Evolutionary conservation across 139 green algal species (phyloP).

Genomic region (Desmodesmus armatus): DNA sequence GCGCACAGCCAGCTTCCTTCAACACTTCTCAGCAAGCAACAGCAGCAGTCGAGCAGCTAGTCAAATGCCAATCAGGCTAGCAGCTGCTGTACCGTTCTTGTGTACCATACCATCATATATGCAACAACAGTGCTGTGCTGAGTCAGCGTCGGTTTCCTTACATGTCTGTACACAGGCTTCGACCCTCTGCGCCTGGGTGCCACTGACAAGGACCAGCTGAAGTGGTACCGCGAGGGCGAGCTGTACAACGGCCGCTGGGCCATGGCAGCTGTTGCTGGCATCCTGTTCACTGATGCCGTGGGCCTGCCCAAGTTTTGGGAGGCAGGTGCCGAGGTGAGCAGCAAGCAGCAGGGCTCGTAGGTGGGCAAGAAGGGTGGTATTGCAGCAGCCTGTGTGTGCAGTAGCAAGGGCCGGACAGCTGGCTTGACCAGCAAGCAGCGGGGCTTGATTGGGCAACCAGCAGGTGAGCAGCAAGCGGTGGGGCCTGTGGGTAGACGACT

Average conservation of each 20-base stretch:
- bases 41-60: background rate
- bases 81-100: background rate
- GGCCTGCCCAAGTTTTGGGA: constrained; percentile 84
- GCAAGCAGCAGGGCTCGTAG: constrained; percentile 32
- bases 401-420: too few species aligned
- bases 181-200: constrained; percentile 78
- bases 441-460: too few species aligned
- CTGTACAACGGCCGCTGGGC: constrained; percentile 92
- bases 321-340: constrained; percentile 75
- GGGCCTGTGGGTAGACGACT: too few species aligned
- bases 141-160: background rate
- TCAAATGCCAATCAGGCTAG: background rate
- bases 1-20: too few species aligned
- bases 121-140: background rate
- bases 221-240: constrained; percentile 87
- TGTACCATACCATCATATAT: background rate
- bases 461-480: too few species aligned
- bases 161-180: constrained; percentile 66
- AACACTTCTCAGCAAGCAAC: background rate
- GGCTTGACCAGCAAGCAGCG: too few species aligned
- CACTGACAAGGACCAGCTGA: constrained; percentile 62
- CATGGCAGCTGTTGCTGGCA: constrained; percentile 89
- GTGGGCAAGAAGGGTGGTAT: too few species aligned
- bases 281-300: constrained; percentile 83
- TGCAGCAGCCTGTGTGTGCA: too few species aligned